Evolutionary conservation across 176 grass and related monocot species (phyloP).

Genomic region (Miscanthus lutarioriparius): DNA sequence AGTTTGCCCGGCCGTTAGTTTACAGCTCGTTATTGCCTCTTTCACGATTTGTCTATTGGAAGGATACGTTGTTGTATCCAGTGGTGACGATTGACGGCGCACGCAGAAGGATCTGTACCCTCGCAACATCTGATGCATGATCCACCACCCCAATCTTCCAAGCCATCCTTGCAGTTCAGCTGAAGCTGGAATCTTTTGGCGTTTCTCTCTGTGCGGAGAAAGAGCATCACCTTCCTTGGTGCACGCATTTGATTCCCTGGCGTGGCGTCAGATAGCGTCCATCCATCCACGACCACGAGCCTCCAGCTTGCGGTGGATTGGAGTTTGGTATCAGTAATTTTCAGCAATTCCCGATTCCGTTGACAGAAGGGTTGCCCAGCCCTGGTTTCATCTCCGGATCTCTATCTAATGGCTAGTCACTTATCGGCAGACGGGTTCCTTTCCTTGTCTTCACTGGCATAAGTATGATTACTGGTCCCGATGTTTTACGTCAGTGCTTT

Average conservation of each 20-base stretch:
- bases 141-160: not conserved
- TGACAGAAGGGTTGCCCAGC: not conserved
- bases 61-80: not conserved
- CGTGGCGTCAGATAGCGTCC: not conserved
- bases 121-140: no score
- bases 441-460: not conserved
- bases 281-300: not conserved
- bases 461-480: not conserved
- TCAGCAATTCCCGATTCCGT: not conserved
- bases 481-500: not conserved
- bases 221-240: not conserved
- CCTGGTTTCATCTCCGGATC: not conserved
- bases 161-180: not conserved
- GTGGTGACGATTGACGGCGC: not conserved
- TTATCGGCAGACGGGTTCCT: not conserved
- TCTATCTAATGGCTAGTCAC: not conserved
- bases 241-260: slow-evolving; percentile 2
- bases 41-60: not conserved
- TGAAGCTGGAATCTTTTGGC: not conserved
- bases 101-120: not conserved
- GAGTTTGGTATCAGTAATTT: slow-evolving; percentile 29
- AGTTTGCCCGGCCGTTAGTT: not conserved
- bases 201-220: not conserved
- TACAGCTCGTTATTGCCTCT: not conserved
- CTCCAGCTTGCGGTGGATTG: not conserved